phyloP scores from a whole-genome alignment of 2,329 filamentous ascomycete genomes.

The Fusarium redolens region DNA sequence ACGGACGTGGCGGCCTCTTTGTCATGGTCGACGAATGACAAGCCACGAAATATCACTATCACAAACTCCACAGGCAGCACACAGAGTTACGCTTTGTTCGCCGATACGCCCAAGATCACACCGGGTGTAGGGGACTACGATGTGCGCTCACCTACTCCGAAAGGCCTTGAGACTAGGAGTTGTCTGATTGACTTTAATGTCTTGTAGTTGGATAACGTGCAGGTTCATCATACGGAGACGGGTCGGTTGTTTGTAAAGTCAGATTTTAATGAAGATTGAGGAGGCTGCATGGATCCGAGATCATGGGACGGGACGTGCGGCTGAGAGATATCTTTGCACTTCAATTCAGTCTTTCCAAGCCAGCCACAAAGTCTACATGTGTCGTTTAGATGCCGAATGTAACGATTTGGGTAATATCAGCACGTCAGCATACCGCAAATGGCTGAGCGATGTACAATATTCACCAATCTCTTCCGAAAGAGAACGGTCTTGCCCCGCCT shows the following conservation, averaged over 20 bases:
- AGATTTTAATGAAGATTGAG: not conserved
- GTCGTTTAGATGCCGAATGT: rapidly evolving
- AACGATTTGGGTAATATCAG: not conserved
- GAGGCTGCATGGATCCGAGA: not conserved
- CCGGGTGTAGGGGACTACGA: not conserved
- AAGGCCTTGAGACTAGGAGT: not conserved
- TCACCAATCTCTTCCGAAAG: not conserved
- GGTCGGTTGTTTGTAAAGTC: not conserved
- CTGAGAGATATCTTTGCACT: too few species aligned
- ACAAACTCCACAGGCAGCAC: not conserved
- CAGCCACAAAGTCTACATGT: rapidly evolving
- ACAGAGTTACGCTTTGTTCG: not conserved
- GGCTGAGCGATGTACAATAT: rapidly evolving
- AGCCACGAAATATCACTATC: not conserved
- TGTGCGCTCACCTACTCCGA: not conserved
- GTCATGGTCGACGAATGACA: not conserved
- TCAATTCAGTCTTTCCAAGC: rapidly evolving
- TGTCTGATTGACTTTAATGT: not conserved
- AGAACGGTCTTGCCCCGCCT: too few species aligned
- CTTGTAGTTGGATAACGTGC: not conserved
- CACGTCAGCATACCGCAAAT: not conserved
- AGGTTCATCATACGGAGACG: not conserved
- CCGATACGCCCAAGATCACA: not conserved
- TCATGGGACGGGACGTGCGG: not conserved
- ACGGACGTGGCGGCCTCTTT: not conserved